Evolutionary conservation across 2,329 filamentous ascomycete species (phyloP), one percentile per base, ranked within the genome.

Genomic region (Fusarium nurragi): DNA sequence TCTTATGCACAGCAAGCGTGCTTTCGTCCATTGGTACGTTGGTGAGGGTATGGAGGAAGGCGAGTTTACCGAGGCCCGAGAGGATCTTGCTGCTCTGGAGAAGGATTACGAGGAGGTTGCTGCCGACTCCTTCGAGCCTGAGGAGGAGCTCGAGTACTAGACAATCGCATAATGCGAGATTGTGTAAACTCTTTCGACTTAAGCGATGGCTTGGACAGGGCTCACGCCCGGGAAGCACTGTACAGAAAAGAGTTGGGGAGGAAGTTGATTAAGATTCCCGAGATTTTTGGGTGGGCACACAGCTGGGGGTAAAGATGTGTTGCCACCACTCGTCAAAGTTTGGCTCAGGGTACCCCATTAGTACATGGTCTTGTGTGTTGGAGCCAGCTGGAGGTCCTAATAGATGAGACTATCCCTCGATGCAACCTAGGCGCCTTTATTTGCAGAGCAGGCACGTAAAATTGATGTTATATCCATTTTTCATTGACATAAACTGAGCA

Each of bases 11-110:
- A 88, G 85, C 80, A 91, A 91, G 85, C 88, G 89, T 69, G 88
- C 89, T 60, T 91, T 91, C 72, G 88, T 91, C 41, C 88, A 91
- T 80, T 91, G 89, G 89, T 91, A 91, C 70, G 92, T 95, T 51
- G 92, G 92, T 68, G 92, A 95, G 81, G 92, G 92, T 81, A 95
- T 95, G 92, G 92, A 95, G 82, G 92, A 95, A 78, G 92, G 92
- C 73, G 92, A 95, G 79, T 95, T 95, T 82, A 91, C 89, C 65
- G 92, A 95, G 80, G 92, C 92, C 63, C 89, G 92, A 71, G 92
- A 95, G 82, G 92, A 95, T 77, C 83, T 95, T 61, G 92, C 92
- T 64, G 92, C 92, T 44, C 83, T 95, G 30, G 92, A 94, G 84
- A 92, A 90, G 83, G 91, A 94, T 73, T 94, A 94, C 76, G 91